Evolutionary conservation across 352 stramenopile species (phyloP), one percentile per base, ranked within the genome.

Genomic region (Elongisporangium anandrum): DNA sequence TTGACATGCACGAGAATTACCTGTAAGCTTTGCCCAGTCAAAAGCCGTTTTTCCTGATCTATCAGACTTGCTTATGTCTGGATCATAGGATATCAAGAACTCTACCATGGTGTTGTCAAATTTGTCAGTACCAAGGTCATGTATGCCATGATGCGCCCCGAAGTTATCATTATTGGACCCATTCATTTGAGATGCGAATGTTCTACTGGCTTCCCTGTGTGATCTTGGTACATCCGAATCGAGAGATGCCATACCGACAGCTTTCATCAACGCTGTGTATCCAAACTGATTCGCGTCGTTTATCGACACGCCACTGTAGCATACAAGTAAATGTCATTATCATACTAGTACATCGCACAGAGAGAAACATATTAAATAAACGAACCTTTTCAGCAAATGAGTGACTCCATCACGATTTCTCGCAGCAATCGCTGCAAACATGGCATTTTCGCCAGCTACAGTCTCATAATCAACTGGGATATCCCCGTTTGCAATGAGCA

Each of bases 191-290:
- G n/a, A n/a, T n/a, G n/a, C n/a, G n/a, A n/a, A n/a, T n/a, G 26
- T 67, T 49, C 24, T 48, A 12, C 6, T 17, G 4, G 26, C 9
- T 29, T 15, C 64, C 16, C 49, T 65, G 26, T 62, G 45, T 22
- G n/a, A 38, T 6, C 16, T 17, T n/a, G 48, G 7, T 9, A 23
- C 12, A 38, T 66, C 57, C 3, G 71, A 60, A 49, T 69, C 68
- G 8, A 68, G 66, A 0, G 73, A 63, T 7, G 77, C 75, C 6
- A 67, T 72, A 1, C 79, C 80, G 24, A 90, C 77, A 13, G 84
- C 79, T 56, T 90, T 90, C 79, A 92, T 93, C 19, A 93, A 59
- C 23, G 81, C 69, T 9, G 84, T 90, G 61, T 87, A 89, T 4
- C 84, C 81, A 29, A 80, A 74, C 22, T 64, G 59, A 52, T 79